Conservation (phyloP, 345 rosid genomes). For the Syzygium aqueum region DNA sequence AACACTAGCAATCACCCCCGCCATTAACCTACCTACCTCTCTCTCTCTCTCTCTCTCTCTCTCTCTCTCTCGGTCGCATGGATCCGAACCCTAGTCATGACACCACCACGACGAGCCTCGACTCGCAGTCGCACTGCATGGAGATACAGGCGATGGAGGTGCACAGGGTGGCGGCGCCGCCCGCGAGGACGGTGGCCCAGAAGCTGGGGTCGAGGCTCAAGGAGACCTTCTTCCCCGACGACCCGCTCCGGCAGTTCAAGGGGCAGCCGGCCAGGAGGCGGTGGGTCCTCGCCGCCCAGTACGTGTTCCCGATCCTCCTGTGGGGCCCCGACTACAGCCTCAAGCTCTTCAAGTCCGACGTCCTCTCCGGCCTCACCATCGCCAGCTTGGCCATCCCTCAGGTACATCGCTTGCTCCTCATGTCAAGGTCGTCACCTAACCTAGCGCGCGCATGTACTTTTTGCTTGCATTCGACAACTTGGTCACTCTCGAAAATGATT, state of each 20-base stretch:
- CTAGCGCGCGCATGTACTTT: background rate
- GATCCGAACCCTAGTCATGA: background rate
- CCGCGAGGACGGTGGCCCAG: conserved; percentile 40
- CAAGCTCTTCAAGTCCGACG: conserved; percentile 70
- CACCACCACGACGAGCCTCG: background rate
- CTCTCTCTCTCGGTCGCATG: background rate
- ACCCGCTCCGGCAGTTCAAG: conserved; percentile 90
- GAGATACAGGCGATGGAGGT: conserved; percentile 45
- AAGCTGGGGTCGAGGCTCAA: conserved; percentile 56
- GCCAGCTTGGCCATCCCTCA: conserved; percentile 99
- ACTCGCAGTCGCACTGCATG: background rate
- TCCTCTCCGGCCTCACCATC: conserved; percentile 88
- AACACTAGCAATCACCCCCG: background rate
- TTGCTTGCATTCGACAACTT: background rate
- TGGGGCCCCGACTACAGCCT: conserved; percentile 81
- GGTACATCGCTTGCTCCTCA: conserved; percentile 13
- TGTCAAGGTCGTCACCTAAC: background rate
- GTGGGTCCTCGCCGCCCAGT: conserved; percentile 63
- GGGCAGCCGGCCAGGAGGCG: conserved; percentile 45
- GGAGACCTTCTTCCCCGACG: conserved; percentile 94
- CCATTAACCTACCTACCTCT: background rate
- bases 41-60: background rate
- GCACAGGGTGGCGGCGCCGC: conserved; percentile 74
- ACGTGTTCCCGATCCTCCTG: conserved; percentile 77
- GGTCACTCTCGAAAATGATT: background rate